These are phyloP conservation scores for Epichloe hybrida DNA, from an alignment of 2,329 filamentous ascomycete genomes.

Conservation along the genomic window DNA sequence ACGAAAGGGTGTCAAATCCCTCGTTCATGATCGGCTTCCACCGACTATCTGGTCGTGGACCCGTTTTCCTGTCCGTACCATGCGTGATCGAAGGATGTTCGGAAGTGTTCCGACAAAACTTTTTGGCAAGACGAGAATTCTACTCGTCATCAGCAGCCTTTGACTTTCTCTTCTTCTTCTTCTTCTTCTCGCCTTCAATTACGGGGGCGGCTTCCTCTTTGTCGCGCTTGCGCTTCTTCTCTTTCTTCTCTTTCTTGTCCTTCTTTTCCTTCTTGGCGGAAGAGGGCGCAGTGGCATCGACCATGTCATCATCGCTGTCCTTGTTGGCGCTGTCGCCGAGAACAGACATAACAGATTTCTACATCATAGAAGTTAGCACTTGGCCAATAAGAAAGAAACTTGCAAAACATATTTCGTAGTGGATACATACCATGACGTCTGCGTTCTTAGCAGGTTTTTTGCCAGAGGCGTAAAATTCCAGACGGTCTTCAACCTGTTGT, in stretches of 20 bases:
- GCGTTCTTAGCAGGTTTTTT: slow-evolving; percentile 88
- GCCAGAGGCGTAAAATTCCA: slow-evolving; percentile 88
- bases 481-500: slow-evolving; percentile 85
- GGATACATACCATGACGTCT: slow-evolving; percentile 67
- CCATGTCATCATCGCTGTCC: slow-evolving; percentile 45
- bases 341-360: slow-evolving; percentile 23
- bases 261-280: slow-evolving; percentile 41
- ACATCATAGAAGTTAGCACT: not conserved
- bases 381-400: not conserved
- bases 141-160: slow-evolving; percentile 29
- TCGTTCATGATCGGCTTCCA: not conserved
- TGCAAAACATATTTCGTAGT: no score
- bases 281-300: slow-evolving; percentile 38
- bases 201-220: slow-evolving; percentile 28
- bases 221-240: slow-evolving; percentile 42
- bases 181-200: slow-evolving; percentile 37
- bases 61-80: not conserved
- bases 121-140: slow-evolving; percentile 4
- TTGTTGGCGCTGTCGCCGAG: slow-evolving; percentile 52
- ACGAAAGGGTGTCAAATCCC: not conserved
- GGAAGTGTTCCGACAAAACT: not conserved
- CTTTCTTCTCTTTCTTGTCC: slow-evolving; percentile 38
- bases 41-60: not conserved
- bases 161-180: slow-evolving; percentile 48
- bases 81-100: not conserved